A percentile compares a stretch with the other conserved stretches of the same genome.
These are phyloP conservation scores for Alternaria solani DNA, from an alignment of 2,329 filamentous ascomycete species.

Conservation along the genomic window DNA sequence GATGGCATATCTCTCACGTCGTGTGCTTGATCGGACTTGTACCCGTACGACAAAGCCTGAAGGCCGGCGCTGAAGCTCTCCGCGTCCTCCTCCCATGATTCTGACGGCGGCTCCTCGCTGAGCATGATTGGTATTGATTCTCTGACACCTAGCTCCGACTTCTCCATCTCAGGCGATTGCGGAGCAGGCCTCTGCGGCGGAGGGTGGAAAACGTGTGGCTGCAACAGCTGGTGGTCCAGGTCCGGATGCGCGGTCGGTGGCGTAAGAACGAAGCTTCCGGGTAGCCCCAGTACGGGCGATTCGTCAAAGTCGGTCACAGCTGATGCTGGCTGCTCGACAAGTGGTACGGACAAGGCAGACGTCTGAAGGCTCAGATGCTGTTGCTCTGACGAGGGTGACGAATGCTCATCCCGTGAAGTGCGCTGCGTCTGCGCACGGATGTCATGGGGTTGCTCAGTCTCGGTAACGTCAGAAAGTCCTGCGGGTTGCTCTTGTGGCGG, in stretches of 20 bases:
- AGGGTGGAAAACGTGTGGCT: slow-evolving; percentile 40
- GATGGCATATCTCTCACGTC: slow-evolving; percentile 19
- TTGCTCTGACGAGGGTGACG: slow-evolving; percentile 14
- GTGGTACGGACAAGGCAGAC: slow-evolving; percentile 34
- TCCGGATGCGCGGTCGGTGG: slow-evolving; percentile 34
- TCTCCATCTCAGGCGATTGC: slow-evolving; percentile 31
- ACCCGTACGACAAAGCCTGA: slow-evolving; percentile 22
- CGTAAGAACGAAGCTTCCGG: slow-evolving; percentile 64
- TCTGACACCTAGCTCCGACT: slow-evolving; percentile 60
- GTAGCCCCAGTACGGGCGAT: slow-evolving; percentile 72
- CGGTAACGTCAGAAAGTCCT: slow-evolving; percentile 5
- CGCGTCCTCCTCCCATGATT: slow-evolving; percentile 19
- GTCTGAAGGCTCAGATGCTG: slow-evolving; percentile 42
- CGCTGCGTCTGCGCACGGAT: slow-evolving; percentile 14
- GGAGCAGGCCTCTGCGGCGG: slow-evolving; percentile 15
- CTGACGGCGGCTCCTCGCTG: slow-evolving; percentile 45
- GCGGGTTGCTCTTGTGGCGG: slow-evolving; percentile 16
- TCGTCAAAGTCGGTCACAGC: slow-evolving; percentile 60
- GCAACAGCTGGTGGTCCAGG: slow-evolving; percentile 36
- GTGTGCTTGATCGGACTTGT: slow-evolving; percentile 24
- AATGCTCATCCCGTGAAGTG: slow-evolving; percentile 16
- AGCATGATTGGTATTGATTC: slow-evolving; percentile 67
- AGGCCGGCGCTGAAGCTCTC: slow-evolving; percentile 22
- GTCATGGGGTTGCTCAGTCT: slow-evolving; percentile 11
- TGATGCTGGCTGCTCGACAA: slow-evolving; percentile 43